Base-by-base conservation (phyloP, 2,329 filamentous ascomycete species). In the Pseudogymnoascus sp. region DNA sequence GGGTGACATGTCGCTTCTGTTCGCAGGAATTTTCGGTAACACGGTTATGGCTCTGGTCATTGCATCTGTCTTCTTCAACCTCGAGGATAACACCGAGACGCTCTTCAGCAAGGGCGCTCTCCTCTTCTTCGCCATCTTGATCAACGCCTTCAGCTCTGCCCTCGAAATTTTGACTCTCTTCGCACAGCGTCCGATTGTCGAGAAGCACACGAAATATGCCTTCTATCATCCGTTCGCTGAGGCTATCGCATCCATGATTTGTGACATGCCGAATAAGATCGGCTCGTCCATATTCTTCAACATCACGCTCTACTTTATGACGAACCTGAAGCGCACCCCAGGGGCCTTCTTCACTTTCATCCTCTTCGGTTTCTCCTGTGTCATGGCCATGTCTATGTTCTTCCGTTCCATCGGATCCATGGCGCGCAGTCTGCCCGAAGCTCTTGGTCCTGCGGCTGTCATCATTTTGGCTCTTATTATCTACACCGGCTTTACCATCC, bases 191-290 rank as follows among this genome's bases (percentile, higher is more conserved):
- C 89, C 90, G 1, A 96, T 96, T 70, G 91, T 97, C 65, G 91
- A 96, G 73, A 96, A 96, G 74, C 93, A 97, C 70, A 78, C 82
- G 63, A 86, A 89, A 64, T 96, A 96, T 73, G 91, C 92, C 16
- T 81, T 96, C 16, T 96, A 96, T 70, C 93, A 96, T 71, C 91
- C 93, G 0, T 92, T 89, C 8, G 89, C 91, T 14, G 92, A 97
- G 80, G 91, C 92, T n/a, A 82, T 93, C 59, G 86, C 92, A 0
- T 95, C 90, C 8, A 95, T 96, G 88, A 76, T 96, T 31, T 89
- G 85, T 66, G 92, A 96, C 69, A 77, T 96, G 76, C 93, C 93
- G 0, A 91, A 91, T 75, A 96, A 93, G 75, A 76, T 96, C 10
- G 33, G 75, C 14, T 93, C 93, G 70, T 78, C 85, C 0, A 82